These are phyloP conservation scores for Aspergillus asperescens DNA, from an alignment of 495 filamentous ascomycete genomes.

Conservation along the genomic window DNA sequence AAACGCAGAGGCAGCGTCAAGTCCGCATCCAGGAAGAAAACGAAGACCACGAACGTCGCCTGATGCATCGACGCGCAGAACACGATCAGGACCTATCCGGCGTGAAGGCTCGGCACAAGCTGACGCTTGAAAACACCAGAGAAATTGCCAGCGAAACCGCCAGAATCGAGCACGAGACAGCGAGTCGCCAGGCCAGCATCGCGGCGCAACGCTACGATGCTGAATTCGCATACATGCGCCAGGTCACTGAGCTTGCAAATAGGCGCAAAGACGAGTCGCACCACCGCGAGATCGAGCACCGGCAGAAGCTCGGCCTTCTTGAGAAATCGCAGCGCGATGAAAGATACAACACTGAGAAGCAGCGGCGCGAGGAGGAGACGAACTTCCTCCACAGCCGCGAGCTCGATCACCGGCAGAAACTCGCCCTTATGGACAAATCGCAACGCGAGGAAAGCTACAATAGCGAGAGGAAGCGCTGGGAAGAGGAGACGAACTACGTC, in stretches of 20 bases:
- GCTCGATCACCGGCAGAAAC: slow-evolving; percentile 5
- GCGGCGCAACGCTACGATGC: slow-evolving; percentile 3
- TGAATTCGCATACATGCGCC: slow-evolving; percentile 9
- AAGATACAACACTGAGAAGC: slow-evolving; percentile 1
- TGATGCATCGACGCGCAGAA: slow-evolving; percentile 1
- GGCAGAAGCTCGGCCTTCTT: neutral
- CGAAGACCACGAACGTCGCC: slow-evolving; percentile 8
- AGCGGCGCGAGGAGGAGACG: slow-evolving; percentile 3
- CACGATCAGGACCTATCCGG: slow-evolving; percentile 2
- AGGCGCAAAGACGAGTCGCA: slow-evolving; percentile 5
- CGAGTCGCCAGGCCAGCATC: slow-evolving; percentile 3
- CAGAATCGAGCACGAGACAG: slow-evolving; percentile 3
- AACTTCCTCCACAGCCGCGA: neutral
- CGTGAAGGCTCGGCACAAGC: neutral
- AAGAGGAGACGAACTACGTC: slow-evolving; percentile 1
- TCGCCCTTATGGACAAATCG: slow-evolving; percentile 1
- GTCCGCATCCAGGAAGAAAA: slow-evolving; percentile 3
- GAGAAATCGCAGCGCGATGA: slow-evolving; percentile 9
- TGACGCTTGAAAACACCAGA: neutral
- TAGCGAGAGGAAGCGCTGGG: neutral
- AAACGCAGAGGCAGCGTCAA: neutral
- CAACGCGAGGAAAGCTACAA: slow-evolving; percentile 6
- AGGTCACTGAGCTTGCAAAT: slow-evolving; percentile 7
- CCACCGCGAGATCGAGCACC: slow-evolving; percentile 6
- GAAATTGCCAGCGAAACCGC: neutral